These are phyloP conservation scores for Plasmodium falciparum DNA, from an alignment of 169 alveolate species.

Conservation along the genomic window DNA sequence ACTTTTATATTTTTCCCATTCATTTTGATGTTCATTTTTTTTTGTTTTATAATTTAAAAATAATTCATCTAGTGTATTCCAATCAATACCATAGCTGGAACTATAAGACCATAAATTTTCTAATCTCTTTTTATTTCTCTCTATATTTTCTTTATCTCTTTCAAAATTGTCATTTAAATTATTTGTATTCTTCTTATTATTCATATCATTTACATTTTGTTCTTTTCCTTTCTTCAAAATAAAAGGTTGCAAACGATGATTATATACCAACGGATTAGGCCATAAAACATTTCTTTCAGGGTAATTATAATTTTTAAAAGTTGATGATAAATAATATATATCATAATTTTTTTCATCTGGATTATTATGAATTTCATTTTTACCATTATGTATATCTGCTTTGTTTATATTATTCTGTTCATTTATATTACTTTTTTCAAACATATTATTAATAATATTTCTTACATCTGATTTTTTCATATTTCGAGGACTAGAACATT, in stretches of 20 bases:
- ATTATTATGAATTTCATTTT: not conserved
- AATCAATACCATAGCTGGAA: conserved; percentile 84
- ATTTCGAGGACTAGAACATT: conserved; percentile 80
- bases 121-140: conserved; percentile 59
- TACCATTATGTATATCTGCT: not conserved
- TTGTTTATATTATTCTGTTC: not conserved
- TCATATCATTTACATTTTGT: not conserved
- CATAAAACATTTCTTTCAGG: conserved; percentile 79
- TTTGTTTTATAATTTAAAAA: conserved; percentile 72
- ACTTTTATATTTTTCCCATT: conserved; percentile 63
- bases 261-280: conserved; percentile 80
- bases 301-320: conserved; percentile 22
- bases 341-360: not conserved
- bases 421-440: not conserved
- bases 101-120: conserved; percentile 79
- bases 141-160: conserved; percentile 22
- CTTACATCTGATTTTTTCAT: conserved; percentile 64
- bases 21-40: conserved; percentile 44
- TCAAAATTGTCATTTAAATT: conserved; percentile 14
- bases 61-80: conserved; percentile 84
- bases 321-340: conserved; percentile 16
- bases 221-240: conserved; percentile 23
- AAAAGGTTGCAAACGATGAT: conserved; percentile 72
- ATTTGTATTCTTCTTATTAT: not conserved
- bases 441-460: conserved; percentile 44